phyloP scores from a whole-genome alignment of 1,284 basidiomycete species.

The Pyrrhoderma lamaoense region DNA sequence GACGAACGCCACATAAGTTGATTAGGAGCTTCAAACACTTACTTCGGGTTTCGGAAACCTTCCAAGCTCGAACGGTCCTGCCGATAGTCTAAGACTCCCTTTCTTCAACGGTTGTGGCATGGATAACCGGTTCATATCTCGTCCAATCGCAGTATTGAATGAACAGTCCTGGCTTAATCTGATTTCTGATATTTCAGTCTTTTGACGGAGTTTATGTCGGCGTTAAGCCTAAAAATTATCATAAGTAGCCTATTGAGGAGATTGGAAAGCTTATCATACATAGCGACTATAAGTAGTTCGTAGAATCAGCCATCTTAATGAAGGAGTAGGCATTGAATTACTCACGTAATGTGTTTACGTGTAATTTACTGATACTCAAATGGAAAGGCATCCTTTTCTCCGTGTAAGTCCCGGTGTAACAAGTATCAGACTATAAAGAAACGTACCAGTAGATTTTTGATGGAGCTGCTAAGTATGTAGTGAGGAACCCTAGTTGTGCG shows the following conservation, averaged over 20 bases:
- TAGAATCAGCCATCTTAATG: background rate
- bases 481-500: constrained; percentile 11
- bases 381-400: constrained; percentile 15
- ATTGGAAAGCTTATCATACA: constrained; percentile 3
- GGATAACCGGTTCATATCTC: background rate
- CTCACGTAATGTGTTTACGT: constrained; percentile 17
- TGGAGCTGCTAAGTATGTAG: constrained; percentile 3
- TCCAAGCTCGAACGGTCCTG: constrained; percentile 7
- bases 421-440: background rate
- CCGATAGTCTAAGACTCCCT: constrained; percentile 5
- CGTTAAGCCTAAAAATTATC: constrained; percentile 8
- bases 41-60: constrained; percentile 5
- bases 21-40: background rate
- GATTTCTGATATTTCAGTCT: constrained; percentile 8
- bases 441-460: constrained; percentile 13
- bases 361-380: constrained; percentile 16
- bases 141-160: constrained; percentile 11
- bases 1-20: background rate
- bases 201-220: constrained; percentile 9
- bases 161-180: constrained; percentile 13
- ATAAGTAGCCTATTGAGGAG: background rate
- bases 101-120: background rate
- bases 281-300: constrained; percentile 7
- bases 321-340: background rate
- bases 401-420: background rate